Evolutionary conservation across 208 protist genomes (phyloP).

Genomic region (Leishmania amazonensis): DNA sequence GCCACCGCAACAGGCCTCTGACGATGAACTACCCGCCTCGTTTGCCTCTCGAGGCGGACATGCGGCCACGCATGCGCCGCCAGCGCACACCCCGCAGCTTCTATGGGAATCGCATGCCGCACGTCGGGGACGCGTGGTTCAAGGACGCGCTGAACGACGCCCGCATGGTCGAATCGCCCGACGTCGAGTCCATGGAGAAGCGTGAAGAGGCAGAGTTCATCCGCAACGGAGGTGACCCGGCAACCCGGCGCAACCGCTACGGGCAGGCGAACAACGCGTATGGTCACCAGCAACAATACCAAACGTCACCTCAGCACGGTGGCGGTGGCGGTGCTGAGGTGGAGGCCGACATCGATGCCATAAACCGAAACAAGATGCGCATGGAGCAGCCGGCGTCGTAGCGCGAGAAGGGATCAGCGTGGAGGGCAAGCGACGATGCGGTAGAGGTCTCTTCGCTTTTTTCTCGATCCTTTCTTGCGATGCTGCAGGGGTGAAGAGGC

Average conservation of each 20-base stretch:
- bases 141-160: slow-evolving; percentile 42
- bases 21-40: slow-evolving; percentile 42
- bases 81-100: slow-evolving; percentile 72
- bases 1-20: slow-evolving; percentile 44
- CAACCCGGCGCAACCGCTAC: slow-evolving; percentile 38
- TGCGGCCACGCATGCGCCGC: slow-evolving; percentile 36
- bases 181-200: slow-evolving; percentile 49
- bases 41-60: slow-evolving; percentile 49
- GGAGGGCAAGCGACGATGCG: background rate
- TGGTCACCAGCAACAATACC: slow-evolving; percentile 12
- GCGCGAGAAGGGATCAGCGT: background rate
- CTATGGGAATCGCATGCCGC: slow-evolving; percentile 47
- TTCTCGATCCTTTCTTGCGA: background rate
- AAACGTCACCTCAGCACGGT: background rate
- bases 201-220: slow-evolving; percentile 39
- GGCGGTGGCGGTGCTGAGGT: slow-evolving; percentile 2
- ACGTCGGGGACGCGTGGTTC: slow-evolving; percentile 59
- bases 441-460: background rate
- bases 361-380: slow-evolving; percentile 17
- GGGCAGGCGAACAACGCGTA: slow-evolving; percentile 26
- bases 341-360: slow-evolving; percentile 12
- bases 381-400: slow-evolving; percentile 28
- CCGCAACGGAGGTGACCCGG: slow-evolving; percentile 24
- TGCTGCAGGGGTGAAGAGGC: background rate
- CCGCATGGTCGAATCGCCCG: slow-evolving; percentile 41